These are phyloP conservation scores for Fusarium subglutinans DNA, from an alignment of 2,329 filamentous ascomycete genomes.

Conservation along the genomic window DNA sequence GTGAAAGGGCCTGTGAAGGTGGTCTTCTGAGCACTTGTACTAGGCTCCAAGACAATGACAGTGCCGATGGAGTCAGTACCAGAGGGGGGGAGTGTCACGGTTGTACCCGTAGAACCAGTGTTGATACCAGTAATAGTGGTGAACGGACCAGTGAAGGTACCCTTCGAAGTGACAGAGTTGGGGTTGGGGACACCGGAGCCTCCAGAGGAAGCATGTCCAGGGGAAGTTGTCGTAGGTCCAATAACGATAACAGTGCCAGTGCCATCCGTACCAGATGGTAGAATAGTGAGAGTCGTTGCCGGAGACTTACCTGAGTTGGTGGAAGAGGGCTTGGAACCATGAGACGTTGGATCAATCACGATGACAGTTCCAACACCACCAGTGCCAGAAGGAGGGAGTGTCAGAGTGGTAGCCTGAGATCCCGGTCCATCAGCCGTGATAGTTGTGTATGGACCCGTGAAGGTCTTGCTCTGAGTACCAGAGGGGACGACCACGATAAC, in stretches of 20 bases:
- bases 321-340: not conserved
- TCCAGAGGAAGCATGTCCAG: not conserved
- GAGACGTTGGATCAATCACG: not conserved
- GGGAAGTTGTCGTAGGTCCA: not conserved
- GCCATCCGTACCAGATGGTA: not conserved
- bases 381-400: not conserved
- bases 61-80: not conserved
- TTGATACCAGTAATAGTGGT: not conserved
- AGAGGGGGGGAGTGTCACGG: not conserved
- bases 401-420: not conserved
- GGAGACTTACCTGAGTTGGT: not conserved
- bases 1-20: not conserved
- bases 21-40: not conserved
- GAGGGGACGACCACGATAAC: not conserved
- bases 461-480: not conserved
- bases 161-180: not conserved
- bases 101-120: not conserved
- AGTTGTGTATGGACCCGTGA: not conserved
- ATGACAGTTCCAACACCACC: not conserved
- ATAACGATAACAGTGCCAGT: not conserved
- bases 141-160: not conserved
- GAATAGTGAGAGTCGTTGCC: not conserved
- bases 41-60: not conserved
- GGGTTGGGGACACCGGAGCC: not conserved
- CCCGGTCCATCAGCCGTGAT: not conserved